A percentile compares a stretch with the other conserved stretches of the same genome.
Conservation (phyloP, 495 filamentous ascomycete genomes). For the Annulohypoxylon nitens region DNA sequence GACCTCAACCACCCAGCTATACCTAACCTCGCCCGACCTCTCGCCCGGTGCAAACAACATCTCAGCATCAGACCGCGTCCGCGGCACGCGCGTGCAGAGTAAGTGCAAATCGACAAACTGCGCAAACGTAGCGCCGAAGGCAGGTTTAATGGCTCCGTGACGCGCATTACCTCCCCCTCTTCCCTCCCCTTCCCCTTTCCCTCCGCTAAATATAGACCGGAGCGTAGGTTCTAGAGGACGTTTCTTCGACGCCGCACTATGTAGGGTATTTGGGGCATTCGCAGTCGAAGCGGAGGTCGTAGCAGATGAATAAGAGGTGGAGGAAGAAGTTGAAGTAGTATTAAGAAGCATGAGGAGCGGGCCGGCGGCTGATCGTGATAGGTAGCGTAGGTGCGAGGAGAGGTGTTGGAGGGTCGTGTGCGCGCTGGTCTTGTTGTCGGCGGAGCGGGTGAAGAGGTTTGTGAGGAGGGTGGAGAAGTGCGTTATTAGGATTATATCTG, state of each 20-base stretch:
- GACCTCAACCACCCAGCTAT: conserved; percentile 60
- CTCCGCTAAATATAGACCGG: conserved; percentile 53
- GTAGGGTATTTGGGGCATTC: not conserved
- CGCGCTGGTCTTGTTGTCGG: conserved; percentile 49
- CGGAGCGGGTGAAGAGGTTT: conserved; percentile 56
- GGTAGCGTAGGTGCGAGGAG: conserved; percentile 50
- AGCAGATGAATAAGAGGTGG: conserved; percentile 4
- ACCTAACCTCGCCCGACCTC: conserved; percentile 15
- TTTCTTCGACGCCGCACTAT: not conserved
- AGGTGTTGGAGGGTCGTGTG: conserved; percentile 54
- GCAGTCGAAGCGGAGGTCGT: conserved; percentile 2
- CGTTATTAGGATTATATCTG: conserved; percentile 59
- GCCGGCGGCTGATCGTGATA: conserved; percentile 45
- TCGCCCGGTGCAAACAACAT: conserved; percentile 8
- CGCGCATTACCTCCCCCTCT: not conserved
- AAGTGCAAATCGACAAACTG: conserved; percentile 61
- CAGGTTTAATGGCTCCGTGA: conserved; percentile 51
- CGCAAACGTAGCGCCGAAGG: conserved; percentile 59
- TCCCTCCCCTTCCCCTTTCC: not conserved
- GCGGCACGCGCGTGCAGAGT: conserved; percentile 56
- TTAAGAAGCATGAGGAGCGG: conserved; percentile 61
- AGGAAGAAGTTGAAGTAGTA: conserved; percentile 46
- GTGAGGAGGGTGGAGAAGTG: conserved; percentile 57
- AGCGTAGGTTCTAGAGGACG: conserved; percentile 49
- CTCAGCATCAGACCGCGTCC: conserved; percentile 44